Percentiles rank a stretch among this genome's conserved stretches.
Conservation (phyloP, 208 protist species). For the Trypanosoma lewisi region DNA sequence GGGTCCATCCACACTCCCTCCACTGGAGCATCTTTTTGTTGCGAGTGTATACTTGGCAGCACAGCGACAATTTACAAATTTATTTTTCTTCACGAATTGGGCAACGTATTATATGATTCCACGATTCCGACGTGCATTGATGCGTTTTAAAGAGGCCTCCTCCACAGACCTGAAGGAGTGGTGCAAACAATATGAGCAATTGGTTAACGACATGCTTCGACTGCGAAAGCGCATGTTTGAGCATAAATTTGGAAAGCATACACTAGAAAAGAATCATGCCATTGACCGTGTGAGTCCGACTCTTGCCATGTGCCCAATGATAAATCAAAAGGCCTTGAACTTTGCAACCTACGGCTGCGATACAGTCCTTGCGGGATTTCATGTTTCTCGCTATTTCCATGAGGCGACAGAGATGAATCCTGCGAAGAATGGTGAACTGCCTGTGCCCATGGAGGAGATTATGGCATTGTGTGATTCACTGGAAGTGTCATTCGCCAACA, state of each 20-base stretch:
- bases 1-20: slow-evolving; percentile 66
- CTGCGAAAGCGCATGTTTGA: slow-evolving; percentile 85
- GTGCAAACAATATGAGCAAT: slow-evolving; percentile 85
- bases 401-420: slow-evolving; percentile 89
- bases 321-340: slow-evolving; percentile 89
- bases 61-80: slow-evolving; percentile 84
- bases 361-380: slow-evolving; percentile 73
- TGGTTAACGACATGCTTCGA: slow-evolving; percentile 77
- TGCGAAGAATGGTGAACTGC: slow-evolving; percentile 69
- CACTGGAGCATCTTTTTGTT: slow-evolving; percentile 78
- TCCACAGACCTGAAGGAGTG: slow-evolving; percentile 84
- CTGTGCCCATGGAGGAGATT: slow-evolving; percentile 59
- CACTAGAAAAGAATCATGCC: slow-evolving; percentile 49
- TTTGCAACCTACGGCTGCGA: slow-evolving; percentile 83
- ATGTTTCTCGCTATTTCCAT: slow-evolving; percentile 88
- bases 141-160: slow-evolving; percentile 84
- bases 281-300: slow-evolving; percentile 77
- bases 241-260: slow-evolving; percentile 76
- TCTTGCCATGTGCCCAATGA: slow-evolving; percentile 75
- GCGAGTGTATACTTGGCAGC: slow-evolving; percentile 73
- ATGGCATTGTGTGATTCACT: slow-evolving; percentile 61
- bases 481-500: slow-evolving; percentile 74
- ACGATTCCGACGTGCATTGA: slow-evolving; percentile 62
- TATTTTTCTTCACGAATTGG: slow-evolving; percentile 83
- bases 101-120: slow-evolving; percentile 73